phyloP scores from a whole-genome alignment of 1,284 basidiomycete genomes.

The Cystobasidium pallidum region DNA sequence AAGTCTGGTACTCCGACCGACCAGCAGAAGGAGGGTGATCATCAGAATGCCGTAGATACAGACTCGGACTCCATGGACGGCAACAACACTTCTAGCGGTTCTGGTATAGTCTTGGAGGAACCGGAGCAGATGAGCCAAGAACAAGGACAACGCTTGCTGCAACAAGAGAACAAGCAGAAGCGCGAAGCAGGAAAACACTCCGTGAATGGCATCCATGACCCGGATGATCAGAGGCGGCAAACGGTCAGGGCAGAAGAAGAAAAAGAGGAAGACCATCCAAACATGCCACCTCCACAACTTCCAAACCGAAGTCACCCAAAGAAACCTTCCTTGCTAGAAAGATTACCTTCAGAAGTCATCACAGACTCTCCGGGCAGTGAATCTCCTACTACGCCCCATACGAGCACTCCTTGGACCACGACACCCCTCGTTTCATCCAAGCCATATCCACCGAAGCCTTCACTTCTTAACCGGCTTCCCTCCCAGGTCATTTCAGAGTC shows the following conservation, averaged over 20 bases:
- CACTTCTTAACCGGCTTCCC: not conserved
- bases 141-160: slow-evolving; percentile 10
- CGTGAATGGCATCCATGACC: not conserved
- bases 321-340: slow-evolving; percentile 1
- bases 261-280: slow-evolving; percentile 22
- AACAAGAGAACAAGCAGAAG: slow-evolving; percentile 10
- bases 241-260: slow-evolving; percentile 3
- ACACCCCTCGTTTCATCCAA: not conserved
- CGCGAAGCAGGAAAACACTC: not conserved
- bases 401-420: not conserved
- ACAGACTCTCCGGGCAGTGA: slow-evolving; percentile 14
- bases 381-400: slow-evolving; percentile 11
- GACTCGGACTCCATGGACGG: not conserved
- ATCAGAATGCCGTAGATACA: not conserved
- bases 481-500: slow-evolving; percentile 28
- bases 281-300: slow-evolving; percentile 21
- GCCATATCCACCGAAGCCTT: slow-evolving; percentile 10
- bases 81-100: not conserved
- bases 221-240: not conserved
- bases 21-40: slow-evolving; percentile 5
- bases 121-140: slow-evolving; percentile 24
- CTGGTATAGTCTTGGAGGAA: slow-evolving; percentile 16
- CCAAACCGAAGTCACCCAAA: slow-evolving; percentile 1
- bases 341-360: slow-evolving; percentile 21
- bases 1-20: not conserved